Conservation (phyloP, 129 eudicot genomes). For the Dittrichia graveolens region DNA sequence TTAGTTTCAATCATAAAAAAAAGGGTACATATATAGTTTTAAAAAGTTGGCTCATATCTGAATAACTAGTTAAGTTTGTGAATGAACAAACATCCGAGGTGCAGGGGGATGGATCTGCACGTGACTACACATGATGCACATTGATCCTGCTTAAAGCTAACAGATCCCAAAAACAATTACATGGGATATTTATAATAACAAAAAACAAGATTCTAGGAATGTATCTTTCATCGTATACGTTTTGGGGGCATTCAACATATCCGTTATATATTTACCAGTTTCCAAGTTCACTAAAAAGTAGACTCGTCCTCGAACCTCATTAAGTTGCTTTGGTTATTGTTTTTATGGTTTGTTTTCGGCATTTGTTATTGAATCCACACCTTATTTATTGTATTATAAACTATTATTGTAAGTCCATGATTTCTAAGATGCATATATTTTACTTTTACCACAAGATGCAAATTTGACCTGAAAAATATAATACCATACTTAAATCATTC, state of each 20-base stretch:
- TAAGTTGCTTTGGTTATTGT: not conserved
- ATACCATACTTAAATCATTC: too few species aligned
- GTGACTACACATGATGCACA: slow-evolving; percentile 48
- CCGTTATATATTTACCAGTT: not conserved
- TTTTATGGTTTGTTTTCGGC: not conserved
- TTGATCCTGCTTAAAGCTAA: slow-evolving; percentile 33
- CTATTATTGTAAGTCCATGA: too few species aligned
- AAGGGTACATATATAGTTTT: too few species aligned
- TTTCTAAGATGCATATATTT: too few species aligned
- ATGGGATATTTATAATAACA: slow-evolving; percentile 13
- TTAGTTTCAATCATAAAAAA: too few species aligned
- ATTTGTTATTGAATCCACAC: too few species aligned
- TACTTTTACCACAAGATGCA: too few species aligned
- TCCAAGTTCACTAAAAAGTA: not conserved
- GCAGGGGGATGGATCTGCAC: slow-evolving; percentile 38
- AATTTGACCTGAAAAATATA: too few species aligned
- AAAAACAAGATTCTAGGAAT: slow-evolving; percentile 16
- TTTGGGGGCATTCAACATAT: slow-evolving; percentile 15
- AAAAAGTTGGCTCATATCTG: not conserved
- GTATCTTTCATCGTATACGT: not conserved
- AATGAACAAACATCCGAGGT: slow-evolving; percentile 37
- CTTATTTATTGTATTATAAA: too few species aligned
- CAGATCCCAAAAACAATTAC: slow-evolving; percentile 34
- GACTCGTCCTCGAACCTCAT: too few species aligned
- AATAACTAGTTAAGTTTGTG: slow-evolving; percentile 4